These are phyloP conservation scores for Leccinum pellstonianum DNA, from an alignment of 768 basidiomycete genomes.

Conservation along the genomic window DNA sequence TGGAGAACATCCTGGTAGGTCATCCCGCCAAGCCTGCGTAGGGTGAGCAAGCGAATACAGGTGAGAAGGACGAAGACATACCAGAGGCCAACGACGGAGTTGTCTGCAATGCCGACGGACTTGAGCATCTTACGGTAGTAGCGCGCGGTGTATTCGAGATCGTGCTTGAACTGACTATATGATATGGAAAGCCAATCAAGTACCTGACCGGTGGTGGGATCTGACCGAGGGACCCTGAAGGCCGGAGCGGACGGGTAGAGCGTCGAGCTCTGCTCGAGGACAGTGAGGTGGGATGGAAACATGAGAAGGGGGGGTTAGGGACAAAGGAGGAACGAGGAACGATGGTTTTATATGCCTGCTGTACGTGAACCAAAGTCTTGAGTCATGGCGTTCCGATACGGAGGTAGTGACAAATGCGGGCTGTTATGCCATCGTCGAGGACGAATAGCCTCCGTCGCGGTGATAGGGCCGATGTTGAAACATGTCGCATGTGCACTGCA, in stretches of 20 bases:
- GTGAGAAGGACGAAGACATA: conserved; percentile 34
- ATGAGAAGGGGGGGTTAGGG: conserved; percentile 19
- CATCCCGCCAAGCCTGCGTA: conserved; percentile 66
- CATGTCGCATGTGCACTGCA: conserved; percentile 36
- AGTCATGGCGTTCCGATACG: conserved; percentile 30
- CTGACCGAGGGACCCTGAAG: conserved; percentile 58
- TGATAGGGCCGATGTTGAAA: conserved; percentile 35
- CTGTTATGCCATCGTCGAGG: conserved; percentile 26
- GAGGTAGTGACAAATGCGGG: conserved; percentile 30
- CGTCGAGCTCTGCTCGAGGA: conserved; percentile 57
- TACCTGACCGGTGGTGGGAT: conserved; percentile 42
- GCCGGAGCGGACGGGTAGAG: conserved; percentile 49
- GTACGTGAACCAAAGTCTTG: conserved; percentile 16
- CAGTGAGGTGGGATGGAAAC: conserved; percentile 55
- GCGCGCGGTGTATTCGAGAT: conserved; percentile 64
- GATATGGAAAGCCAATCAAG: conserved; percentile 60
- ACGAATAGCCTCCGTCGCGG: conserved; percentile 35
- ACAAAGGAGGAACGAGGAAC: not conserved
- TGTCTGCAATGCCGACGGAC: conserved; percentile 43
- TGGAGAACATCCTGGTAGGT: conserved; percentile 69
- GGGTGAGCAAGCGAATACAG: conserved; percentile 10
- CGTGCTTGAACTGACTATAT: conserved; percentile 59
- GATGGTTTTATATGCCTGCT: conserved; percentile 34
- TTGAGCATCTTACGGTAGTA: conserved; percentile 59
- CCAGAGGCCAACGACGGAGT: conserved; percentile 75